Percentiles rank a stretch among this genome's conserved stretches.
Evolutionary conservation across 495 filamentous ascomycete species (phyloP).

Genomic region (Lasiosphaeris hirsuta): DNA sequence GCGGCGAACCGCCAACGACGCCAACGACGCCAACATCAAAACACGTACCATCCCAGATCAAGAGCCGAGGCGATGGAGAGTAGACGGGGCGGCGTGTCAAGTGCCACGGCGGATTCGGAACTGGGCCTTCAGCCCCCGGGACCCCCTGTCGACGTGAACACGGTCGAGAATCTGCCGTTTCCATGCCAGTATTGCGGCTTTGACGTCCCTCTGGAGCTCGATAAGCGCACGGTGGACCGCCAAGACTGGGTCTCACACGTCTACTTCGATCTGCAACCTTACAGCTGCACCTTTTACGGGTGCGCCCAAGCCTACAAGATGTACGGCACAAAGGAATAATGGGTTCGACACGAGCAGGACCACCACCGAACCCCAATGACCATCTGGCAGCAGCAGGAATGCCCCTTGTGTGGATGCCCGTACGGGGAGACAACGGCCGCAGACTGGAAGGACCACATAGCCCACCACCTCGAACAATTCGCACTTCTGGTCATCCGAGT

Average conservation of each 20-base stretch:
- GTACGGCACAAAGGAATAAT: slow-evolving; percentile 16
- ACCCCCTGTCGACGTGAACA: neutral
- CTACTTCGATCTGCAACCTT: slow-evolving; percentile 25
- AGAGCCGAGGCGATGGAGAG: too few species aligned
- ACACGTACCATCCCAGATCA: too few species aligned
- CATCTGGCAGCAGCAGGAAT: neutral
- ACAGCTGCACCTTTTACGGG: slow-evolving; percentile 21
- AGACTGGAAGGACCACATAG: slow-evolving; percentile 10
- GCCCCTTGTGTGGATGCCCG: neutral
- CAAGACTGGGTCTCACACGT: slow-evolving; percentile 20
- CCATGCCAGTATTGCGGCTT: slow-evolving; percentile 18
- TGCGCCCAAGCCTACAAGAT: slow-evolving; percentile 12
- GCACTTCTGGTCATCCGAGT: neutral
- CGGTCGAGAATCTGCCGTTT: neutral
- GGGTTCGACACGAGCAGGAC: slow-evolving; percentile 24
- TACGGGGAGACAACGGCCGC: neutral
- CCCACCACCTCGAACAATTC: slow-evolving; percentile 1
- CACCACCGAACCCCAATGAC: slow-evolving; percentile 17
- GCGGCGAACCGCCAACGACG: neutral
- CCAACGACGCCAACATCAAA: too few species aligned
- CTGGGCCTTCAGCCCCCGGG: slow-evolving; percentile 4
- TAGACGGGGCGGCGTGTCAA: too few species aligned
- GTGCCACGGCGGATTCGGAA: too few species aligned
- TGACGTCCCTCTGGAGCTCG: slow-evolving; percentile 12
- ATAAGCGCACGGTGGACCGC: neutral